Evolutionary conservation across 352 stramenopile genomes (phyloP).

Genomic region (Globisporangium acanthophoron): DNA sequence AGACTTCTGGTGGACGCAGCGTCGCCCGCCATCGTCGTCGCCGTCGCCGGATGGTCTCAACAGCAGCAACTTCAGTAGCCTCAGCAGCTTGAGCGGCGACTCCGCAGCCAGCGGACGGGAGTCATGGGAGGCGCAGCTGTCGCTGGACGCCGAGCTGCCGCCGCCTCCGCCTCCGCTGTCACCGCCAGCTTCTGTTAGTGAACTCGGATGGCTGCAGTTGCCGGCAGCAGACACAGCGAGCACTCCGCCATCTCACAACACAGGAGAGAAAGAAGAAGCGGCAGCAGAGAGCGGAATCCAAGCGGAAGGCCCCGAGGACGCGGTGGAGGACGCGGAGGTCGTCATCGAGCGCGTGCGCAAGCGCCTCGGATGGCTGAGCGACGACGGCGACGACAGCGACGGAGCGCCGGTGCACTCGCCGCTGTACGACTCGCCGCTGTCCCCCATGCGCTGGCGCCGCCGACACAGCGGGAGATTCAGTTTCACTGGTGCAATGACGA

Average conservation of each 20-base stretch:
- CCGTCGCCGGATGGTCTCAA: conserved; percentile 11
- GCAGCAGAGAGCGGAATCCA: conserved; percentile 11
- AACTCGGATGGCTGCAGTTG: background rate
- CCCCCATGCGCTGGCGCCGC: background rate
- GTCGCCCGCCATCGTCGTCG: conserved; percentile 10
- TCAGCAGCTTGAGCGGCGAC: background rate
- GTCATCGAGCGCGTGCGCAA: conserved; percentile 60
- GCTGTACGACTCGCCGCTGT: conserved; percentile 1
- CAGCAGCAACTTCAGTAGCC: background rate
- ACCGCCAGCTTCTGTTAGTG: background rate
- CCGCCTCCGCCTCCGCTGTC: background rate
- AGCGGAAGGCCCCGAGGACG: background rate
- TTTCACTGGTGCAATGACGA: background rate
- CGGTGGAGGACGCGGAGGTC: conserved; percentile 38
- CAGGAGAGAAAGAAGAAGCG: background rate
- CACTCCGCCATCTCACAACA: background rate
- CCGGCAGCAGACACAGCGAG: background rate
- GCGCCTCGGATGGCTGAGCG: conserved; percentile 33
- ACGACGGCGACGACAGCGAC: background rate
- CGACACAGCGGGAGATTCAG: background rate
- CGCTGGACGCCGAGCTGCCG: background rate
- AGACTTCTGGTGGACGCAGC: conserved; percentile 58
- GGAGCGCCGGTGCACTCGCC: background rate
- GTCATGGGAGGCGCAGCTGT: background rate
- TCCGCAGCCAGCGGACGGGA: background rate